Conservation (phyloP, 2,329 filamentous ascomycete genomes). For the Stachybotrys elegans region DNA sequence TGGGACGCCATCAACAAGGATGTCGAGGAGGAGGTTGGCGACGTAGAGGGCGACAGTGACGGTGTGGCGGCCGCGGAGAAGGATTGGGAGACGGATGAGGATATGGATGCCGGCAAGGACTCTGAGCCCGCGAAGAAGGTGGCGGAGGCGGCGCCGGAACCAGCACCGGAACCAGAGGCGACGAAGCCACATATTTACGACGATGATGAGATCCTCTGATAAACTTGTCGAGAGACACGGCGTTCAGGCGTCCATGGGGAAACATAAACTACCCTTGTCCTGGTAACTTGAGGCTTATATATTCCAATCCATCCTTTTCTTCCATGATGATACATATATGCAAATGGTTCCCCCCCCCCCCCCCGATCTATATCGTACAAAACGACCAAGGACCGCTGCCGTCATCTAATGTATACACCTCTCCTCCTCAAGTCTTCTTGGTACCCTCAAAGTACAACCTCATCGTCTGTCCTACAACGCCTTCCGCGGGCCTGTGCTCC, state of each 20-base stretch:
- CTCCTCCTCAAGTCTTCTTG: background rate
- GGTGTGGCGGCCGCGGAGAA: constrained; percentile 16
- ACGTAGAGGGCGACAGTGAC: constrained; percentile 12
- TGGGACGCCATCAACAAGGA: constrained; percentile 56
- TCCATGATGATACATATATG: too few species aligned
- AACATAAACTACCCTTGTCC: too few species aligned
- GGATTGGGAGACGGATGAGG: constrained; percentile 28
- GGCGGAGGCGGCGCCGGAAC: constrained; percentile 4
- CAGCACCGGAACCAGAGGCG: too few species aligned
- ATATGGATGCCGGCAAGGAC: constrained; percentile 29
- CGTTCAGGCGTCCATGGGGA: too few species aligned
- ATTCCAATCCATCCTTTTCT: too few species aligned
- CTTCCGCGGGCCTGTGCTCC: constrained; percentile 40
- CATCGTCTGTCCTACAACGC: constrained; percentile 36
- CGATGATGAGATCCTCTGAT: constrained; percentile 27
- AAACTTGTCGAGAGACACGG: too few species aligned
- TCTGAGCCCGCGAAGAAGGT: constrained; percentile 5
- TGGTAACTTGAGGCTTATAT: too few species aligned
- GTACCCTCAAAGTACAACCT: constrained; percentile 37
- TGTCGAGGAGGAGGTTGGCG: constrained; percentile 13
- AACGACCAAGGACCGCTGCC: too few species aligned
- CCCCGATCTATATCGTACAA: too few species aligned
- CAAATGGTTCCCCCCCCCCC: too few species aligned
- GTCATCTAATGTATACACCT: too few species aligned
- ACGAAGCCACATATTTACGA: constrained; percentile 20